Percentiles rank a stretch among this genome's conserved stretches.
These are phyloP conservation scores for Naganishia kalamii DNA, from an alignment of 768 basidiomycete species.

Conservation along the genomic window DNA sequence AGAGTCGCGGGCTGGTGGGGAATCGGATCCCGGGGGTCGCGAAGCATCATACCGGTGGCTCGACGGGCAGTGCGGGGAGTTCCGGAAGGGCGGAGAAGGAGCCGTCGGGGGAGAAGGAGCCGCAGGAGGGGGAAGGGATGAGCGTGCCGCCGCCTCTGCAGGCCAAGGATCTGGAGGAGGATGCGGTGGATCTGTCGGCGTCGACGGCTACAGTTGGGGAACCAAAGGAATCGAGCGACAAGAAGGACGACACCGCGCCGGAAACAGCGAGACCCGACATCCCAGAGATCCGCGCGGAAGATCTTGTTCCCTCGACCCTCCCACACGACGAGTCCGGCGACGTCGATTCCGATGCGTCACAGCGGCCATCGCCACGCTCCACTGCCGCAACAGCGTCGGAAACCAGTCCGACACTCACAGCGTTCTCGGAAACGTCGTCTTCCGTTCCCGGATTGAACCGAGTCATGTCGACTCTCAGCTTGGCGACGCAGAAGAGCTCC, in stretches of 20 bases:
- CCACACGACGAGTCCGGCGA: not conserved
- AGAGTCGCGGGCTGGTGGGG: constrained; percentile 13
- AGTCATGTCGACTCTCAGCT: not conserved
- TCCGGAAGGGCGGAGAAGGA: not conserved
- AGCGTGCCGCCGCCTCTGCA: not conserved
- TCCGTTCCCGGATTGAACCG: not conserved
- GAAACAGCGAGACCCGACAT: not conserved
- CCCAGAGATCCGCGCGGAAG: not conserved
- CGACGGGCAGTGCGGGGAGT: not conserved
- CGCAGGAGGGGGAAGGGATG: not conserved
- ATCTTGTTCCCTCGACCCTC: not conserved
- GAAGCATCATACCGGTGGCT: constrained; percentile 9
- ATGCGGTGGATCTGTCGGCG: not conserved
- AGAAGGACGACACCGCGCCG: not conserved
- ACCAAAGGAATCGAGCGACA: not conserved
- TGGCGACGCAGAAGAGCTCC: not conserved
- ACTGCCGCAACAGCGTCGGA: not conserved
- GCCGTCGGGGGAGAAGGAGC: not conserved
- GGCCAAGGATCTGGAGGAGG: not conserved
- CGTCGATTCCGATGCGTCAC: not conserved
- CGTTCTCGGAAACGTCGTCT: not conserved
- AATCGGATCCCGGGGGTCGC: constrained; percentile 8
- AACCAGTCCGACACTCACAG: not conserved
- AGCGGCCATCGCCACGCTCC: not conserved
- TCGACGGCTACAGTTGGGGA: not conserved